A percentile compares a stretch with the other conserved stretches of the same genome.
Evolutionary conservation across 2,329 filamentous ascomycete species (phyloP).

Genomic region (Colletotrichum horii): DNA sequence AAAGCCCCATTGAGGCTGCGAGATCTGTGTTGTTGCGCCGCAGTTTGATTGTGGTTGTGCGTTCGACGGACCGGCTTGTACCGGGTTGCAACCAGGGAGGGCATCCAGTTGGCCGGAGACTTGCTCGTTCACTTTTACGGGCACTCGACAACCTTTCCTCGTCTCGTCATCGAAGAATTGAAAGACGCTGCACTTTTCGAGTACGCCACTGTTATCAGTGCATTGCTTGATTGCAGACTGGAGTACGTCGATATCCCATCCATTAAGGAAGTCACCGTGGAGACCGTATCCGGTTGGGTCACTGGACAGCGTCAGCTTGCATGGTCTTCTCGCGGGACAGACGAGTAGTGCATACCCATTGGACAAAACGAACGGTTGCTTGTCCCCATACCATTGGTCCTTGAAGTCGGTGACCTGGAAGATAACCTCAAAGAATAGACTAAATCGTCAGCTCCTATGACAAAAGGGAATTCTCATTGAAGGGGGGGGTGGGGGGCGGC

Average conservation of each 20-base stretch:
- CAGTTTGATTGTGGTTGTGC: conserved; percentile 27
- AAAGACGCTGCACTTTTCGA: conserved; percentile 67
- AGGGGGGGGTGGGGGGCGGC: no score
- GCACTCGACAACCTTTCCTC: conserved; percentile 54
- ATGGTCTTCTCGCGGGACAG: neutral
- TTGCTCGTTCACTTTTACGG: conserved; percentile 50
- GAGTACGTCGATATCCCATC: conserved; percentile 70
- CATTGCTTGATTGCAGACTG: conserved; percentile 72
- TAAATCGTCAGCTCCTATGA: neutral
- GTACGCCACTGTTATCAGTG: conserved; percentile 60
- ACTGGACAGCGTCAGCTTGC: conserved; percentile 43
- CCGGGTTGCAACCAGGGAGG: conserved; percentile 61
- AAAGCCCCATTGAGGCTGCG: conserved; percentile 41
- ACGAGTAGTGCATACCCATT: conserved; percentile 50
- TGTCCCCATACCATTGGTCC: conserved; percentile 56
- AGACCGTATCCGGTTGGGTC: conserved; percentile 69
- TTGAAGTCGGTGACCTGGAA: conserved; percentile 60
- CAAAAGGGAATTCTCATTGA: neutral
- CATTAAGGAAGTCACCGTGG: conserved; percentile 76
- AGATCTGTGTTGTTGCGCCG: conserved; percentile 41
- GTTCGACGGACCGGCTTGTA: conserved; percentile 35
- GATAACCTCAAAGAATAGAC: conserved; percentile 63
- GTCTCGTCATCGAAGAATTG: conserved; percentile 43
- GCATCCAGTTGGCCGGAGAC: conserved; percentile 46
- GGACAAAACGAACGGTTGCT: conserved; percentile 70